Conservation (phyloP, 169 alveolate species). For the Perkinsus marinus region DNA sequence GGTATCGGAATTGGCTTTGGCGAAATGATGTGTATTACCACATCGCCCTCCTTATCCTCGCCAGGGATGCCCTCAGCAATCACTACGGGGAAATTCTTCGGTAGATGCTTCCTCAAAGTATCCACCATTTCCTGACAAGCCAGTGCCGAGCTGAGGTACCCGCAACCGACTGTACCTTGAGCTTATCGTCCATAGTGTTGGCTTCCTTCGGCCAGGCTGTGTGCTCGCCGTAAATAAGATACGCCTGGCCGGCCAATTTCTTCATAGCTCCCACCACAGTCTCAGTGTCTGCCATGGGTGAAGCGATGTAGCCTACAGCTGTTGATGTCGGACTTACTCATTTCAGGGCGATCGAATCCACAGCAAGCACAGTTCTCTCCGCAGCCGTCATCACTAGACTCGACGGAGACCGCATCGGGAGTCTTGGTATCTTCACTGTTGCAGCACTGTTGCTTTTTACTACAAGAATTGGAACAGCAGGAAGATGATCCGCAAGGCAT, state of each 20-base stretch:
- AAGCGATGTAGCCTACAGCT: too few species aligned
- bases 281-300: background rate
- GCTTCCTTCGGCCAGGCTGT: background rate
- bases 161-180: background rate
- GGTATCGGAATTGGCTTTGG: background rate
- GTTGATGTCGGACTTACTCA: background rate
- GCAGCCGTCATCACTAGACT: background rate
- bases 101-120: background rate
- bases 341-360: background rate
- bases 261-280: background rate
- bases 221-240: background rate
- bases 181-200: background rate
- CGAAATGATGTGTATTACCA: background rate
- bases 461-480: background rate
- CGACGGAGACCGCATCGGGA: background rate
- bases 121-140: background rate
- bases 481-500: background rate
- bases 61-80: background rate
- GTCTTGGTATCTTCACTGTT: background rate
- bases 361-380: background rate
- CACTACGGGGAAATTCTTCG: background rate
- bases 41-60: background rate
- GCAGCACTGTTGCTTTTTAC: background rate
- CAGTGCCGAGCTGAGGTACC: background rate
- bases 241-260: background rate